Base-by-base conservation (phyloP, 2,329 filamentous ascomycete genomes). In the Nemania abortiva region DNA sequence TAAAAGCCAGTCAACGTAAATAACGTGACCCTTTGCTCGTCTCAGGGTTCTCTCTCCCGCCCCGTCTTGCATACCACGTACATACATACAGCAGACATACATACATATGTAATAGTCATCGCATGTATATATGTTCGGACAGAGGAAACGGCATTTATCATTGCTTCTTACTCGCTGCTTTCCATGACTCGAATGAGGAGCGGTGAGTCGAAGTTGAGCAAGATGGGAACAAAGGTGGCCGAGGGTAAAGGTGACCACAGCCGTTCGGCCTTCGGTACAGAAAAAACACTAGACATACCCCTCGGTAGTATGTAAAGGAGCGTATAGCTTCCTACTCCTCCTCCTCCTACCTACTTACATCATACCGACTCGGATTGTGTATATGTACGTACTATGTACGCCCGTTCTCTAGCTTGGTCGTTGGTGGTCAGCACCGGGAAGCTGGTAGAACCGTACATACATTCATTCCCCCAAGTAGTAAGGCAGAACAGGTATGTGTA, bases 341-440 rank as follows among this genome's bases (percentile, higher is more conserved):
- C 50, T 31, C 11, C 11, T n/a, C 3, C 6, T 59, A 55, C 20
- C 31, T 57, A 62, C 52, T 53, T 62, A 57, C 64, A 66, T 66
- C 50, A 61, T 57, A 31, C 49, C 22, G 7, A 9, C 18, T 24
- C 7, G 11, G 11, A 6, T 15, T 15, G 15, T 42, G 18, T 15
- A 18, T 18, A 42, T 42, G 39, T 15, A 42, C 5, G 24, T 27
- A 27, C 24, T 27, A 27, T 42, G 39, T 42, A 37, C 34, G 34
- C 34, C 34, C 34, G 34, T 37, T 37, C 49, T 37, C 29, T 54
- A 20, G 27, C 9, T 34, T 52, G 50, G 49, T 34, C 47, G 31
- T 58, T 50, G 49, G 65, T 68, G 65, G 60, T 63, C 65, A 64
- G 55, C 65, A 52, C 49, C 53, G 29, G 27, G 47, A 63, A 60